Base-by-base conservation (phyloP, 371 early-diverging fungal species). In the Mortierella sp. region DNA sequence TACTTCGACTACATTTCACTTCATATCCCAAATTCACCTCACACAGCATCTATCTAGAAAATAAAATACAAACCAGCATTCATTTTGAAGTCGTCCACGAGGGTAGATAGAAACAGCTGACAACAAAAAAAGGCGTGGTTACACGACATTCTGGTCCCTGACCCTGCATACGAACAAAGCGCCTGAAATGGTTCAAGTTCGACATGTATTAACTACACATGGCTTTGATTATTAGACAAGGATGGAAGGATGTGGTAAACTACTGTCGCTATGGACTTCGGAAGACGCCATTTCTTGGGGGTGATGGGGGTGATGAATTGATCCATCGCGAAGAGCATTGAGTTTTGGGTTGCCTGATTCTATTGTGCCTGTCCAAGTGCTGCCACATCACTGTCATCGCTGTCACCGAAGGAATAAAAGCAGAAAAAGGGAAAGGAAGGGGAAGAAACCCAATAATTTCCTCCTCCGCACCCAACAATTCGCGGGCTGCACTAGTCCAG, bases 381-480 rank as follows among this genome's bases (percentile, higher is more conserved):
- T 38, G 21, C 42, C 42, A 38, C 42, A 38, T 38, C 42, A 38
- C 42, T 3, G 9, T 38, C 21, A 9, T 38, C 11, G 34, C 19
- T 38, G 21, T 34, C 38, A 24, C 38, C 24, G 38, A 38, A 2
- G 38, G 42, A 38, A 38, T 38, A 38, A 1, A 58, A 58, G 57
- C 54, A 54, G 3, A 24, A 58, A 34, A 16, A 4, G 19, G 28
- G 7, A 21, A 21, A 8, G 50, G 14, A 70, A 11, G 48, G 52
- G 48, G 9, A 26, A 72, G 45, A 3, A n/a, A 65, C 68, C 68
- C 68, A 65, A 65, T 38, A 65, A 38, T 65, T 65, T 60, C 28
- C 28, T 31, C 63, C 63, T 63, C 63, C 24, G 38, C 38, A 65
- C 68, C 68, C 68, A 65, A 65, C 68, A 65, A 24, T 65, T 65